These are phyloP conservation scores for Phanerodontia chrysosporium DNA, from an alignment of 768 basidiomycete species.

Conservation along the genomic window DNA sequence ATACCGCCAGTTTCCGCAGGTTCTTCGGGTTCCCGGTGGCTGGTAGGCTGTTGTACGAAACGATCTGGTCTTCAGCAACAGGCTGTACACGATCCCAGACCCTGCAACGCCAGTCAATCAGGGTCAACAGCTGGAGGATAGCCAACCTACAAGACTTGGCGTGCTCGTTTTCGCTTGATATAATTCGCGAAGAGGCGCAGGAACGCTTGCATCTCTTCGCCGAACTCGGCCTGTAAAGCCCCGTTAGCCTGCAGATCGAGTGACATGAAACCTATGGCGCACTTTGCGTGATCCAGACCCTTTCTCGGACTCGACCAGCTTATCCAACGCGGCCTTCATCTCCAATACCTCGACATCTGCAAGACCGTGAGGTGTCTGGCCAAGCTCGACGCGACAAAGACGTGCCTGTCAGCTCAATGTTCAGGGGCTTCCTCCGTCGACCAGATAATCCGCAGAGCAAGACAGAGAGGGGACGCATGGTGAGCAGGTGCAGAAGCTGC, in stretches of 20 bases:
- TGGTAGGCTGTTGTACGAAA: slow-evolving; percentile 51
- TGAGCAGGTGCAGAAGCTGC: background rate
- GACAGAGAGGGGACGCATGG: background rate
- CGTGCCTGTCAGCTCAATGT: background rate
- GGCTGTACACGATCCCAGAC: slow-evolving; percentile 47
- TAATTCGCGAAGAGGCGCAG: slow-evolving; percentile 95
- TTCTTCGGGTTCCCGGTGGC: slow-evolving; percentile 38
- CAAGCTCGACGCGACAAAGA: slow-evolving; percentile 17
- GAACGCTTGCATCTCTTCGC: slow-evolving; percentile 93
- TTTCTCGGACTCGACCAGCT: background rate
- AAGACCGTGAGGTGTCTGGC: background rate
- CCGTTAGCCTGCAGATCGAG: too few relatives aligned
- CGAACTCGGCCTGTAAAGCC: slow-evolving; percentile 73
- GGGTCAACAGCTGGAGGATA: slow-evolving; percentile 20
- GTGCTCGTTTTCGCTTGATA: slow-evolving; percentile 81
- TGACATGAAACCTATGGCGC: too few relatives aligned
- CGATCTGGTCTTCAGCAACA: slow-evolving; percentile 57
- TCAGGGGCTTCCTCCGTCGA: background rate
- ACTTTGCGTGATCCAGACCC: background rate
- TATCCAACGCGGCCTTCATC: background rate
- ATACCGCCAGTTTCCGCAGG: slow-evolving; percentile 68
- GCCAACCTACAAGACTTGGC: slow-evolving; percentile 67
- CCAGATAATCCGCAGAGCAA: background rate
- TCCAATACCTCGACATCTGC: background rate
- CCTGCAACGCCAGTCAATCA: slow-evolving; percentile 12